Evolutionary conservation across 2,329 filamentous ascomycete genomes (phyloP), one percentile per base, ranked within the genome.

Genomic region (Fusarium coffeatum): DNA sequence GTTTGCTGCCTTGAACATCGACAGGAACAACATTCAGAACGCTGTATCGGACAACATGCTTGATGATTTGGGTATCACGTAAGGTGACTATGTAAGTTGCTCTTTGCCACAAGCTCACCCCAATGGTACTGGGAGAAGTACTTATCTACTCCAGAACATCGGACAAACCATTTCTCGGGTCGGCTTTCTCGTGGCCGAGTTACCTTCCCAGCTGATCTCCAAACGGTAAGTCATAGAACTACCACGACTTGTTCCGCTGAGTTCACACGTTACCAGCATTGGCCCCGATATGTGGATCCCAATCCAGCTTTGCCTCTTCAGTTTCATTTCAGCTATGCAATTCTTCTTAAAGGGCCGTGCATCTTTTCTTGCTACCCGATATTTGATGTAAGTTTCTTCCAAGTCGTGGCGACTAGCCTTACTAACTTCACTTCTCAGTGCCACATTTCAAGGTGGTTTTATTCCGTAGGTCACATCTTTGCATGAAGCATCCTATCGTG

Each of bases 281-380:
- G 85, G 85, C 3, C 84, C 85, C 1, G 79, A 83, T 42, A 79
- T 80, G 22, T 85, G 87, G 78, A 84, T 84, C n/a, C 85, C 84
- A 5, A 79, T 87, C 7, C 81, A 82, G 27, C 86, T 80, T 57
- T 76, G 77, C 4, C 55, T 72, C 8, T 81, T 79, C 74, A 78
- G 77, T 5, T 41, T 77, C 2, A 69, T 79, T 5, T 79, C 80
- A 4, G 76, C 74, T 8, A 75, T 76, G 25, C 78, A 80, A 46
- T 79, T 78, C 46, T 76, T 78, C 28, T 68, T 81, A 9, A 76
- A 74, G 5, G 75, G 72, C 18, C 71, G 76, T 15, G 75, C 74
- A 16, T 79, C 76, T 5, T 80, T 79, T 46, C 71, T 79, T 7
- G 77, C 76, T 1, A 76, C 74, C 6, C 18, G 34, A 12, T 37